These are phyloP conservation scores for Capsicum pubescens DNA, from an alignment of 257 asterid species.

Conservation along the genomic window DNA sequence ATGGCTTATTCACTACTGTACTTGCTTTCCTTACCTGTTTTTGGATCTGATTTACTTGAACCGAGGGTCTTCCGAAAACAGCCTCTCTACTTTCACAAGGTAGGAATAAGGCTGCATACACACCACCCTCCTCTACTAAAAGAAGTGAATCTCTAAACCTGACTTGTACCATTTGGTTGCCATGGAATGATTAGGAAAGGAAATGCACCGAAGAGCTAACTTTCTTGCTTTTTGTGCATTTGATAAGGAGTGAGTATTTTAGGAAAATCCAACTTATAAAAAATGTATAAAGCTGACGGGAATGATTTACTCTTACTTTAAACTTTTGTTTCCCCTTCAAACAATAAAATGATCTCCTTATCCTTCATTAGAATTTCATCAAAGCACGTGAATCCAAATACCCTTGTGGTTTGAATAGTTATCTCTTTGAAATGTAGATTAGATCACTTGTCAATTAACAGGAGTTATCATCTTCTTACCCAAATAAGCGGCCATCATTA, in stretches of 20 bases:
- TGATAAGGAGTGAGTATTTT: not conserved
- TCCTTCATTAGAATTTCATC: not conserved
- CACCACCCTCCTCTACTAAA: not conserved
- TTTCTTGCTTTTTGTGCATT: not conserved
- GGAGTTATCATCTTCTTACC: not conserved
- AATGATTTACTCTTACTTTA: not conserved
- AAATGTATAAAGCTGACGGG: not conserved
- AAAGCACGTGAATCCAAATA: not conserved
- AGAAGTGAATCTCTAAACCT: not conserved
- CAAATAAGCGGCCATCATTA: not conserved
- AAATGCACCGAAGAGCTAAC: not conserved
- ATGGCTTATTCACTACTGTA: no score
- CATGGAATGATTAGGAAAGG: not conserved
- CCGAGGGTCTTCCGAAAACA: no score
- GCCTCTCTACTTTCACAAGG: no score
- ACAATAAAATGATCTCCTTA: not conserved
- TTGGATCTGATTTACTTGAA: no score
- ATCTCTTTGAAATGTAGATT: not conserved
- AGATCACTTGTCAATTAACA: slow-evolving; percentile 9
- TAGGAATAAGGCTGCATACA: no score
- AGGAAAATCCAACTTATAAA: not conserved
- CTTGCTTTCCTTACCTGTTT: no score
- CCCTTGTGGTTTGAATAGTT: not conserved
- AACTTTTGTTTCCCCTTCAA: not conserved
- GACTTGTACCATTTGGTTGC: not conserved